These are phyloP conservation scores for Quercus wislizeni DNA, from an alignment of 306 rosid species.

Conservation along the genomic window DNA sequence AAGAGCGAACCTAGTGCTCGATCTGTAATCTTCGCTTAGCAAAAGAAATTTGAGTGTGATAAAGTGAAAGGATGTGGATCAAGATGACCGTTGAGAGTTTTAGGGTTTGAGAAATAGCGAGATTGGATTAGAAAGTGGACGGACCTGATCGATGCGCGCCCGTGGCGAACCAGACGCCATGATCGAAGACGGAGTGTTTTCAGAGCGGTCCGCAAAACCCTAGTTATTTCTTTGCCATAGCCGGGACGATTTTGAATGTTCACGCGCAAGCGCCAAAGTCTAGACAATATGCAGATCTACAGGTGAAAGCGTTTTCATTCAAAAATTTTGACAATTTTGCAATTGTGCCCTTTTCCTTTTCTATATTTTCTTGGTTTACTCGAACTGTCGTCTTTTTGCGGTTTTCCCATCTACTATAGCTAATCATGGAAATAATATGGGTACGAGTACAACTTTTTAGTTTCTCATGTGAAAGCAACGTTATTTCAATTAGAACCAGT, in stretches of 20 bases:
- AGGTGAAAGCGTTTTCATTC: neutral
- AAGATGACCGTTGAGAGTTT: neutral
- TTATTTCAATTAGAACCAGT: no score
- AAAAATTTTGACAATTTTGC: neutral
- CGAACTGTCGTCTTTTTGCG: no score
- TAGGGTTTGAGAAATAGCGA: conserved; percentile 23
- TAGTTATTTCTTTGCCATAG: conserved; percentile 13
- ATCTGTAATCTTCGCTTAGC: neutral
- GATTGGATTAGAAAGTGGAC: neutral
- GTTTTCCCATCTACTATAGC: no score
- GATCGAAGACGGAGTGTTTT: conserved; percentile 23
- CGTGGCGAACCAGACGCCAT: conserved; percentile 77
- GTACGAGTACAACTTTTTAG: no score
- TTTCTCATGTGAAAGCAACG: no score
- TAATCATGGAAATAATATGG: no score
- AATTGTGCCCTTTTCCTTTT: neutral
- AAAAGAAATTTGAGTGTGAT: no score
- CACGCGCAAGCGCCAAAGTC: conserved; percentile 15
- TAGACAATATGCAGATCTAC: neutral
- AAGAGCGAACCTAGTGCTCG: neutral
- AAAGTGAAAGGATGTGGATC: neutral
- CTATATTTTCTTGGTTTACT: neutral
- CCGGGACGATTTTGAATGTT: conserved; percentile 8
- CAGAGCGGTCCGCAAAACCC: neutral
- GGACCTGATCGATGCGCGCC: conserved; percentile 77